phyloP scores from a whole-genome alignment of 2,329 filamentous ascomycete genomes.

The Cryphonectria nitschkei region DNA sequence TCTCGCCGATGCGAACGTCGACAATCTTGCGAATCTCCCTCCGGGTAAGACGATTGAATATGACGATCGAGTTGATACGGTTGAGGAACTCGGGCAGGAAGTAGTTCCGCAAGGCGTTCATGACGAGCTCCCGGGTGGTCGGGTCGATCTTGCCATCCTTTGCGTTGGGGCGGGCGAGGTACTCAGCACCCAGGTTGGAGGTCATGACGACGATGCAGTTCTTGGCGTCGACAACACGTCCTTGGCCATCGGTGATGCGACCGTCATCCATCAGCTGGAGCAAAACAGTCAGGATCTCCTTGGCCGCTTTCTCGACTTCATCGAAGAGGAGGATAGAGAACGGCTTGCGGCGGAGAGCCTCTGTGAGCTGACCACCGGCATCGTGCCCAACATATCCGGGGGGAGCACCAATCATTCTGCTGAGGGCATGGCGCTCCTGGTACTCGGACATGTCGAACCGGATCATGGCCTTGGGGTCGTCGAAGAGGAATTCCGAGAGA shows the following conservation, averaged over 20 bases:
- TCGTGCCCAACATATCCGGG: slow-evolving; percentile 98
- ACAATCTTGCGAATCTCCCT: slow-evolving; percentile 94
- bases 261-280: slow-evolving; percentile 99
- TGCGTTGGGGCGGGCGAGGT: slow-evolving; percentile 76
- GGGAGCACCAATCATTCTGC: slow-evolving; percentile 96
- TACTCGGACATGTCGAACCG: slow-evolving; percentile 99
- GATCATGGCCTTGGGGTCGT: slow-evolving; percentile 97
- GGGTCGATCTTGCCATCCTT: slow-evolving; percentile 85
- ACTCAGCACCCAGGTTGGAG: slow-evolving; percentile 94
- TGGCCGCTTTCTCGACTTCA: slow-evolving; percentile 97
- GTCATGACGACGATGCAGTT: slow-evolving; percentile 99
- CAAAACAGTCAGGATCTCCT: slow-evolving; percentile 94
- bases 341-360: slow-evolving; percentile 88
- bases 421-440: slow-evolving; percentile 93
- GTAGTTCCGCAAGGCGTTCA: slow-evolving; percentile 88
- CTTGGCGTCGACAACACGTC: slow-evolving; percentile 88
- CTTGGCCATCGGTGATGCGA: slow-evolving; percentile 97
- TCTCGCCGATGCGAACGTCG: slow-evolving; percentile 83
- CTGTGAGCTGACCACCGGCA: slow-evolving; percentile 91
- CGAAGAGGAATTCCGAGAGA: slow-evolving; percentile 95
- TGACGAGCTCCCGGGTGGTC: slow-evolving; percentile 85
- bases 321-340: slow-evolving; percentile 99
- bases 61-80: slow-evolving; percentile 93
- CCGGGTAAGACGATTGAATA: slow-evolving; percentile 95
- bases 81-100: slow-evolving; percentile 99